Evolutionary conservation across 164 flowering plant genomes (phyloP).

Genomic region (Dillenia suffruticosa): DNA sequence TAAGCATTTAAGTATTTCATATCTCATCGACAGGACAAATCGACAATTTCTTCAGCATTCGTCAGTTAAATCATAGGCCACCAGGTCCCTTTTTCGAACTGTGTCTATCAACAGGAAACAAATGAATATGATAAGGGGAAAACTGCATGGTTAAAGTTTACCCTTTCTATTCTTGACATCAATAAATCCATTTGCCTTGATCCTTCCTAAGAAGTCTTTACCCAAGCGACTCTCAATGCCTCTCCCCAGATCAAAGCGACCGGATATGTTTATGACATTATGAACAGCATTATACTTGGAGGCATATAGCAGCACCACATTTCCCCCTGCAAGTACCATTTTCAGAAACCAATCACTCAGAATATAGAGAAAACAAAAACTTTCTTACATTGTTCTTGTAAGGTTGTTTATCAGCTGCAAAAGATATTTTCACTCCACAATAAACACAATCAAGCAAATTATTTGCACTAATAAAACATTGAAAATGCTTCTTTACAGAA

Average conservation of each 20-base stretch:
- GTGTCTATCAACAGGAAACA: neutral
- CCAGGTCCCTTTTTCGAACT: no score
- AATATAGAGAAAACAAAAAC: neutral
- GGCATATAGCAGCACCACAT: constrained; percentile 68
- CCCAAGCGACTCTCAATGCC: constrained; percentile 73
- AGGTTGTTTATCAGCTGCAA: neutral
- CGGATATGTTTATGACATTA: constrained; percentile 52
- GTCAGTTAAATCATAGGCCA: neutral
- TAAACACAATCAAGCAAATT: neutral
- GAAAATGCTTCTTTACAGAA: neutral
- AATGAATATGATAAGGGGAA: neutral
- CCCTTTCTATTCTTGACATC: constrained; percentile 58
- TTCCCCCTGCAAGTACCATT: constrained; percentile 49
- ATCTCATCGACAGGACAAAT: neutral
- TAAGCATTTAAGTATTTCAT: no score
- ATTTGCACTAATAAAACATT: neutral
- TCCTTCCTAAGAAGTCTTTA: constrained; percentile 39
- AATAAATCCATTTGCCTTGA: constrained; percentile 55
- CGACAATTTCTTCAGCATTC: neutral
- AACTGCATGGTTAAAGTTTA: constrained; percentile 13
- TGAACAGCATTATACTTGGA: constrained; percentile 47
- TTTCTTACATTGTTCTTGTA: neutral
- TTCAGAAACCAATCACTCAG: constrained; percentile 1
- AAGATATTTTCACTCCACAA: neutral
- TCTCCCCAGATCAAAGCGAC: constrained; percentile 54